phyloP scores from a whole-genome alignment of 2,329 filamentous ascomycete genomes.

The Nothopassalora personata region DNA sequence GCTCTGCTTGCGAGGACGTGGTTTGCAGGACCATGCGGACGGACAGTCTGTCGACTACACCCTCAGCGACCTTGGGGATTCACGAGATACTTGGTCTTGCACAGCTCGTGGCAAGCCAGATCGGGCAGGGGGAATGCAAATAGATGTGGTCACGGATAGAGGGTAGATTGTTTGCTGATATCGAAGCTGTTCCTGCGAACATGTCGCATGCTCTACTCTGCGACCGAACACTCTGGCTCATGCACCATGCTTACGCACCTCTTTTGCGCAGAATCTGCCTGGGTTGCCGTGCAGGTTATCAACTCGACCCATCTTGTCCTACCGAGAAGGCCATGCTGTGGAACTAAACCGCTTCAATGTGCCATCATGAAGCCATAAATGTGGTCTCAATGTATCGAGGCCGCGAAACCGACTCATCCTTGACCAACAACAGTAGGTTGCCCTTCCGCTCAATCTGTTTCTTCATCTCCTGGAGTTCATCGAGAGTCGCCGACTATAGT shows the following conservation, averaged over 20 bases:
- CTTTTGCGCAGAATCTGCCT: background rate
- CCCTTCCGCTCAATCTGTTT: background rate
- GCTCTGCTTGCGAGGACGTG: background rate
- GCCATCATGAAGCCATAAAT: conserved; percentile 1
- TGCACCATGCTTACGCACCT: background rate
- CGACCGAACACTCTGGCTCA: background rate
- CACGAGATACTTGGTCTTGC: background rate
- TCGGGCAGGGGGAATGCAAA: background rate
- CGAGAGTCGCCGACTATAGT: conserved; percentile 15
- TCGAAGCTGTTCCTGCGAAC: conserved; percentile 20
- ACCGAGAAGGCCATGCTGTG: conserved; percentile 6
- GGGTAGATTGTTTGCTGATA: background rate
- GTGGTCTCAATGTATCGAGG: background rate
- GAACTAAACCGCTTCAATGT: background rate
- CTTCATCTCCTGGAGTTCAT: background rate
- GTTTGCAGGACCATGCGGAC: background rate
- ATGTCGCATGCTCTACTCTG: background rate
- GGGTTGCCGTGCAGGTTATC: background rate
- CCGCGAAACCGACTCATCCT: background rate
- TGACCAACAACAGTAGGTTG: background rate
- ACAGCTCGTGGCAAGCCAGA: background rate
- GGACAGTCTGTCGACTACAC: background rate
- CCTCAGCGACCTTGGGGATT: too few relatives aligned
- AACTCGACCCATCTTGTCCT: background rate
- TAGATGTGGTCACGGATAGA: background rate